Evolutionary conservation across 345 rosid species (phyloP).

Genomic region (Lumnitzera littorea): DNA sequence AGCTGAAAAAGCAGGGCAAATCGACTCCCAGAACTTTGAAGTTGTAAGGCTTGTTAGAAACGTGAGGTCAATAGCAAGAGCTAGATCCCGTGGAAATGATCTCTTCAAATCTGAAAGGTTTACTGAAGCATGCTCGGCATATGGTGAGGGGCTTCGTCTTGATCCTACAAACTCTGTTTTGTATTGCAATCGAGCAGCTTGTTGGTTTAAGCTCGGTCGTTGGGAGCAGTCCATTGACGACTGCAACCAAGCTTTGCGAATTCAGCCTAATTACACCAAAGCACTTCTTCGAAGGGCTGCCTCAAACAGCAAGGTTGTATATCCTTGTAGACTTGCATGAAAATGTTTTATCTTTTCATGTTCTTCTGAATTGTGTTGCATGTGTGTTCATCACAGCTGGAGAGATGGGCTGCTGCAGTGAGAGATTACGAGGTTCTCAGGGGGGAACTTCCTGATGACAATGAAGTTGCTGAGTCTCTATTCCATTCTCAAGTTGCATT

Average conservation of each 20-base stretch:
- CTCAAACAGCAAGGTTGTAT: conserved; percentile 64
- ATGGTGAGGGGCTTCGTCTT: conserved; percentile 77
- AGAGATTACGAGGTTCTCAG: conserved; percentile 78
- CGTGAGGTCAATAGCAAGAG: conserved; percentile 60
- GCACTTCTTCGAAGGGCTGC: conserved; percentile 89
- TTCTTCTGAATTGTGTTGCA: conserved; percentile 4
- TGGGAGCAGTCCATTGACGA: conserved; percentile 87
- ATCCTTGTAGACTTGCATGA: too few relatives aligned
- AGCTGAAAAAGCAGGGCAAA: conserved; percentile 72
- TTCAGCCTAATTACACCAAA: conserved; percentile 68
- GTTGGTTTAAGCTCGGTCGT: conserved; percentile 75
- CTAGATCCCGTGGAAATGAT: conserved; percentile 78
- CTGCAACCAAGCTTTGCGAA: conserved; percentile 61
- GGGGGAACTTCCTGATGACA: conserved; percentile 72
- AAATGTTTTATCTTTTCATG: background rate
- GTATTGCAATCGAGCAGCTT: conserved; percentile 80
- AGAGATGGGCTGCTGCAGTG: conserved; percentile 87
- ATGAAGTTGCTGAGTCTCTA: conserved; percentile 75
- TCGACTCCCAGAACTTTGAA: conserved; percentile 68
- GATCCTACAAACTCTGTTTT: conserved; percentile 82
- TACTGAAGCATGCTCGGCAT: conserved; percentile 92
- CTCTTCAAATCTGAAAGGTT: conserved; percentile 93
- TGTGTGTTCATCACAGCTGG: conserved; percentile 44
- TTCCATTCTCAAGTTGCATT: conserved; percentile 91
- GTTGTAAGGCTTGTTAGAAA: conserved; percentile 48